phyloP scores from a whole-genome alignment of 495 filamentous ascomycete species.

The Eremomyces bilateralis region DNA sequence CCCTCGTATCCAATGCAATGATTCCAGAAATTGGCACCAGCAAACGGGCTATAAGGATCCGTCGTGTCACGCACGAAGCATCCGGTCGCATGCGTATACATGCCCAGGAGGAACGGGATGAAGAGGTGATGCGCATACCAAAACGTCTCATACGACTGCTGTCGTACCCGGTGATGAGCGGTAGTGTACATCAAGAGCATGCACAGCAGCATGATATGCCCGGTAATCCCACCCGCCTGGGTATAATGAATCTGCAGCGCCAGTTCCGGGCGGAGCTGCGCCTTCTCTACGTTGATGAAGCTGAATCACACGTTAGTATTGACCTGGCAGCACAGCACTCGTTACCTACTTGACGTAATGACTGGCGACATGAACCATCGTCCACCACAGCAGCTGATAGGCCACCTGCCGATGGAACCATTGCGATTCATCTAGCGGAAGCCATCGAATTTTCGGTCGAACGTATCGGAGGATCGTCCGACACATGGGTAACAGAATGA shows the following conservation, averaged over 20 bases:
- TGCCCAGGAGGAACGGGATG: constrained; percentile 76
- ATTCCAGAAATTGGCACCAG: constrained; percentile 56
- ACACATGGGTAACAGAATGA: constrained; percentile 91
- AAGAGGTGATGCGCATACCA: constrained; percentile 99
- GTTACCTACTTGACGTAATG: constrained; percentile 87
- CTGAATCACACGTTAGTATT: constrained; percentile 20
- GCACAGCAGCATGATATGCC: constrained; percentile 94
- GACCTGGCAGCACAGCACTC: not conserved
- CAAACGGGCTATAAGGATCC: constrained; percentile 62
- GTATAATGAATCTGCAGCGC: constrained; percentile 90
- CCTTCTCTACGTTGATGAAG: constrained; percentile 87
- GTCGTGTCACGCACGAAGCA: constrained; percentile 53
- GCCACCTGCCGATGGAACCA: constrained; percentile 97
- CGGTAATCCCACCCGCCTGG: constrained; percentile 76
- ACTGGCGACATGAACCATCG: constrained; percentile 47
- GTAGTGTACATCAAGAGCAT: constrained; percentile 99
- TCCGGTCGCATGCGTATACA: constrained; percentile 89
- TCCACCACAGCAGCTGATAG: constrained; percentile 69
- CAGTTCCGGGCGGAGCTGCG: constrained; percentile 55
- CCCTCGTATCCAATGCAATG: constrained; percentile 93
- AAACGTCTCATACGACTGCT: constrained; percentile 94
- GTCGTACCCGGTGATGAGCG: constrained; percentile 75
- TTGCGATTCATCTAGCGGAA: constrained; percentile 82
- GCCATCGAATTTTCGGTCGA: constrained; percentile 66
- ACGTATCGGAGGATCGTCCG: constrained; percentile 65